Percentiles rank a stretch among this genome's conserved stretches.
Evolutionary conservation across 805 yeast genomes (phyloP).

Genomic region (Myxozyma sirexii): DNA sequence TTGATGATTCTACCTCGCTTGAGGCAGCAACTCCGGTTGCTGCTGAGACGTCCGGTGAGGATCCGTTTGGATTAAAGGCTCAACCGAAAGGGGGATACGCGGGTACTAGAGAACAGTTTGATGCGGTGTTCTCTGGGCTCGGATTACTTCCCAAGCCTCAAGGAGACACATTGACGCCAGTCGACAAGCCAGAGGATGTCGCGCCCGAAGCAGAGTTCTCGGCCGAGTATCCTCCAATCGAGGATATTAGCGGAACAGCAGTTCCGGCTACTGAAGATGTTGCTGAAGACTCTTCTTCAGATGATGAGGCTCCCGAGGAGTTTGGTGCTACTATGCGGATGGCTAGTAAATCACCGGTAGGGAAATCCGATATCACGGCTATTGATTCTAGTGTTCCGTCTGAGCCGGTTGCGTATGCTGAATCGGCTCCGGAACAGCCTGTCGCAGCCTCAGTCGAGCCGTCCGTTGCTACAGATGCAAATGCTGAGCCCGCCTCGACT

Average conservation of each 20-base stretch:
- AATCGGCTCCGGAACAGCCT: not conserved
- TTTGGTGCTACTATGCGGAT: constrained; percentile 14
- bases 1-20: not conserved
- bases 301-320: constrained; percentile 39
- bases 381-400: not conserved
- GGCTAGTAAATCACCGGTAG: constrained; percentile 5
- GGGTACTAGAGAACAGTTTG: constrained; percentile 34
- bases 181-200: not conserved
- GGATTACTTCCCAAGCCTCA: constrained; percentile 24
- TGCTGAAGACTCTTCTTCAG: constrained; percentile 37
- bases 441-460: not conserved
- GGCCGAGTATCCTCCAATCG: constrained; percentile 35
- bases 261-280: constrained; percentile 34
- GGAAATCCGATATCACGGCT: not conserved
- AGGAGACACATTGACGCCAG: not conserved
- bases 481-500: no score
- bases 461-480: no score
- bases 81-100: constrained; percentile 2
- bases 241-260: constrained; percentile 30
- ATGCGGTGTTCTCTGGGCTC: constrained; percentile 24
- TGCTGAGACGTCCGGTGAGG: constrained; percentile 23
- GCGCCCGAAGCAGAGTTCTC: constrained; percentile 29
- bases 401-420: constrained; percentile 8
- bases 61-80: constrained; percentile 19
- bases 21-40: constrained; percentile 5